A percentile compares a stretch with the other conserved stretches of the same genome.
Evolutionary conservation across 768 basidiomycete genomes (phyloP).

Genomic region (Lentinula guzmanii): DNA sequence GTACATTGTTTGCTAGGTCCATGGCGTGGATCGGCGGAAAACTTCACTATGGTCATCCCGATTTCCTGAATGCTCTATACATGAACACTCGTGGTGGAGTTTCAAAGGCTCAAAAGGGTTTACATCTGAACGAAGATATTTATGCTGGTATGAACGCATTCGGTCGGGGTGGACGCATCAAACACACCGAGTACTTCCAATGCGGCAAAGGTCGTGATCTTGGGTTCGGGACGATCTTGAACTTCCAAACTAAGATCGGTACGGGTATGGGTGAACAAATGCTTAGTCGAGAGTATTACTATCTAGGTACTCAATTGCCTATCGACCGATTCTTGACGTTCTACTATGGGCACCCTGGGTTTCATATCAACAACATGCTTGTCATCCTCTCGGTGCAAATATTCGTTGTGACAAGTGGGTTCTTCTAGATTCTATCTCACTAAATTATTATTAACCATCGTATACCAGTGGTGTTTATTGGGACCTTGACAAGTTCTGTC

Average conservation of each 20-base stretch:
- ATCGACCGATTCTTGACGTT: conserved; percentile 99
- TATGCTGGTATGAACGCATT: conserved; percentile 99
- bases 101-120: conserved; percentile 97
- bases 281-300: conserved; percentile 98
- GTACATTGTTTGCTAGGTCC: conserved; percentile 91
- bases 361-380: conserved; percentile 99
- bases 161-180: conserved; percentile 94
- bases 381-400: conserved; percentile 95
- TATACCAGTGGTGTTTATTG: conserved; percentile 82
- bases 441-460: conserved; percentile 11
- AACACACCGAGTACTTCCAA: conserved; percentile 99
- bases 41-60: conserved; percentile 97
- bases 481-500: conserved; percentile 82
- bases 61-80: conserved; percentile 96
- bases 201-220: conserved; percentile 98
- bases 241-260: conserved; percentile 99
- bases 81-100: conserved; percentile 99
- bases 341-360: conserved; percentile 98
- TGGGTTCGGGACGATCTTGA: conserved; percentile 97
- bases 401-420: conserved; percentile 87
- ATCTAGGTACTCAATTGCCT: conserved; percentile 94
- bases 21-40: conserved; percentile 98
- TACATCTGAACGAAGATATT: conserved; percentile 99
- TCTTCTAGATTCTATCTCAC: neutral
- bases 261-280: conserved; percentile 99